Percentiles rank a stretch among this genome's conserved stretches.
Evolutionary conservation across 148 eudicot genomes (phyloP).

Genomic region (Diospyros lotus): DNA sequence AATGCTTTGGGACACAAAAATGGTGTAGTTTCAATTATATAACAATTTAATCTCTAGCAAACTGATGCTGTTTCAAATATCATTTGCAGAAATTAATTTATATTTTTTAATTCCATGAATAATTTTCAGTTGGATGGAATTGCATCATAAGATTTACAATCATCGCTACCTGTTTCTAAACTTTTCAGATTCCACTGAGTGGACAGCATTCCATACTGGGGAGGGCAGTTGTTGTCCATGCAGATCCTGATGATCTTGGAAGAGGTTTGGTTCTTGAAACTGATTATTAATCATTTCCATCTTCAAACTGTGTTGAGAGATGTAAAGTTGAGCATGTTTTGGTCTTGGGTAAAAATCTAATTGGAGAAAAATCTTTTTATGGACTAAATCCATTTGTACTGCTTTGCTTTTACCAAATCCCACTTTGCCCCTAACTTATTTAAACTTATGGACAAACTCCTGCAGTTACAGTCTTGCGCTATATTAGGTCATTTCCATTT

Average conservation of each 20-base stretch:
- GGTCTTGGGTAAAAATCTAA: background rate
- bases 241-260: slow-evolving; percentile 92
- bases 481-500: too few species aligned
- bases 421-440: too few species aligned
- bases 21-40: too few species aligned
- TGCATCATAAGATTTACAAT: background rate
- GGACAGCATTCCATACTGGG: slow-evolving; percentile 86
- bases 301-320: background rate
- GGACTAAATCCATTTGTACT: too few species aligned
- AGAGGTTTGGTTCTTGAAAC: slow-evolving; percentile 41
- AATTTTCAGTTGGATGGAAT: background rate
- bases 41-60: too few species aligned
- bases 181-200: slow-evolving; percentile 56
- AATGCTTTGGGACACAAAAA: too few species aligned
- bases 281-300: background rate
- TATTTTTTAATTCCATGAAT: background rate
- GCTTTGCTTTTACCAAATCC: too few species aligned
- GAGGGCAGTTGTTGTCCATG: slow-evolving; percentile 92
- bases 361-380: background rate
- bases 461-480: too few species aligned
- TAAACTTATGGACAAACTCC: too few species aligned
- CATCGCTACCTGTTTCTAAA: background rate
- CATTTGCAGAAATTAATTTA: background rate
- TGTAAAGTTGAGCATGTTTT: background rate
- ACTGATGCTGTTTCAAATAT: background rate